A percentile compares a stretch with the other conserved stretches of the same genome.
Conservation (phyloP, 1,284 basidiomycete species). For the Chondrostereum purpureum region DNA sequence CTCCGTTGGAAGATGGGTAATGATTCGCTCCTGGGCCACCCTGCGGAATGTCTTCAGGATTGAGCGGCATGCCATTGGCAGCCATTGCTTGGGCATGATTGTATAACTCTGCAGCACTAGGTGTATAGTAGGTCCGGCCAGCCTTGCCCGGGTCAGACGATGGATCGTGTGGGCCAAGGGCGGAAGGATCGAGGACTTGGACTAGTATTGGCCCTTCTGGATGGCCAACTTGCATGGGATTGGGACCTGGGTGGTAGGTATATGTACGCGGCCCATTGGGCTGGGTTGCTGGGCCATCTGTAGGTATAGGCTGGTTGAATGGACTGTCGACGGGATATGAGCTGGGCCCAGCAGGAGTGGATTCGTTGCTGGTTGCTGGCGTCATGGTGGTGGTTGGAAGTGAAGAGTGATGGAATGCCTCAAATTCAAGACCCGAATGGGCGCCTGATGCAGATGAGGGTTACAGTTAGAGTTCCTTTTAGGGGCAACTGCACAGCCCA, state of each 20-base stretch:
- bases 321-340: conserved; percentile 29
- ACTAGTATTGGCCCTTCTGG: conserved; percentile 23
- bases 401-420: conserved; percentile 1
- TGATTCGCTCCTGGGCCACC: conserved; percentile 41
- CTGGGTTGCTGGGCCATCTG: conserved; percentile 36
- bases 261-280: conserved; percentile 37
- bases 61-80: conserved; percentile 22
- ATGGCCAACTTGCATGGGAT: conserved; percentile 24
- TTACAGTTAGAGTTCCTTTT: background rate
- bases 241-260: conserved; percentile 25
- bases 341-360: conserved; percentile 9
- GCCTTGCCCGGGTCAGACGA: conserved; percentile 13
- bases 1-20: conserved; percentile 46
- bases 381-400: background rate
- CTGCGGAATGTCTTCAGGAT: conserved; percentile 15
- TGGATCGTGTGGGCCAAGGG: conserved; percentile 18
- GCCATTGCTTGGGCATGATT: conserved; percentile 31
- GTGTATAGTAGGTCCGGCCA: conserved; percentile 27
- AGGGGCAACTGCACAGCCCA: background rate
- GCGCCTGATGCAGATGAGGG: conserved; percentile 6
- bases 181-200: conserved; percentile 26
- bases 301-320: conserved; percentile 34
- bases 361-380: conserved; percentile 3
- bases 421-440: background rate
- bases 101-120: conserved; percentile 41